These are phyloP conservation scores for Xylaria sp. DNA, from an alignment of 2,329 filamentous ascomycete genomes.

Conservation along the genomic window DNA sequence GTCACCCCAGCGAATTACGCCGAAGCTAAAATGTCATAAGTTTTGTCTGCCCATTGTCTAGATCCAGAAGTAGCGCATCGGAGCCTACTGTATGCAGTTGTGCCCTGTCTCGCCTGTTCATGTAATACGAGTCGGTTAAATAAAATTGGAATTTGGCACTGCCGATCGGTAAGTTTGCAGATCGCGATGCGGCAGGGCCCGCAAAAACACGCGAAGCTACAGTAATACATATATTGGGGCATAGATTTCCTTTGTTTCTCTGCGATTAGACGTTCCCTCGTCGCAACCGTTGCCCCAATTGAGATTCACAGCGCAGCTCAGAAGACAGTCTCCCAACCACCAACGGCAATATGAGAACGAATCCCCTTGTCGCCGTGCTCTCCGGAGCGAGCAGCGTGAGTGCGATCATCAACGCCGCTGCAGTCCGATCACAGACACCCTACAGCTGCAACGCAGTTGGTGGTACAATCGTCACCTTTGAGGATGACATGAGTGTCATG, in stretches of 20 bases:
- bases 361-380: slow-evolving; percentile 15
- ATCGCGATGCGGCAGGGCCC: neutral
- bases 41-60: neutral
- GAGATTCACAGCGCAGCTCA: neutral
- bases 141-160: neutral
- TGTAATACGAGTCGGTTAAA: slow-evolving; percentile 6
- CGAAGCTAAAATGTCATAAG: neutral
- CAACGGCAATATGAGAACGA: slow-evolving; percentile 21
- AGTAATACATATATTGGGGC: neutral
- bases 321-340: neutral
- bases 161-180: slow-evolving; percentile 9
- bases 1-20: neutral
- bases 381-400: slow-evolving; percentile 19
- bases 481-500: slow-evolving; percentile 30
- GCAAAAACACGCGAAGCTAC: neutral
- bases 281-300: neutral
- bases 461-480: slow-evolving; percentile 25
- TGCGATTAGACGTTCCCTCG: neutral
- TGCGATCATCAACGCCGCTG: slow-evolving; percentile 23
- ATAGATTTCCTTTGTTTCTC: slow-evolving; percentile 1
- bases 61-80: neutral
- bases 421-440: slow-evolving; percentile 32
- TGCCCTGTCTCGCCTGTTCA: neutral
- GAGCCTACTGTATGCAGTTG: neutral
- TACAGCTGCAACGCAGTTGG: slow-evolving; percentile 32